phyloP scores from a whole-genome alignment of 2,329 filamentous ascomycete species.

The Myriangium duriaei region DNA sequence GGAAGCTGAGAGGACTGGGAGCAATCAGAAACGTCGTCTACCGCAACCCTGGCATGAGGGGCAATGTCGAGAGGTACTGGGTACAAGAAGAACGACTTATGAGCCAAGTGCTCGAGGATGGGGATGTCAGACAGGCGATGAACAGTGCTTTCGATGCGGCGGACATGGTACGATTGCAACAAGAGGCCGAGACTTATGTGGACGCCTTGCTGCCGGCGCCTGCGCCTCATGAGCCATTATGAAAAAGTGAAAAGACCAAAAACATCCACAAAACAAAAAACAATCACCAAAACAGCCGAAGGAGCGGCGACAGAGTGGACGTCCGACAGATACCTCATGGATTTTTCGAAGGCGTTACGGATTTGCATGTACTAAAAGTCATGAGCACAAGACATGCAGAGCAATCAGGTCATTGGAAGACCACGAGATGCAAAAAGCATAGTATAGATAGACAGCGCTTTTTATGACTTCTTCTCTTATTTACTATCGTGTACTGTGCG shows the following conservation, averaged over 20 bases:
- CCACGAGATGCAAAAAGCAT: no score
- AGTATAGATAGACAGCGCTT: no score
- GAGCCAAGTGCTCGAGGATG: constrained; percentile 65
- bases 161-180: constrained; percentile 47
- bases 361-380: no score
- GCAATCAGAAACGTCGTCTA: constrained; percentile 70
- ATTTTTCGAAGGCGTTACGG: no score
- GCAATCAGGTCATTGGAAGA: no score
- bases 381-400: no score
- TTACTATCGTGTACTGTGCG: no score
- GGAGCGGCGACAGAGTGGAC: no score
- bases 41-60: constrained; percentile 59
- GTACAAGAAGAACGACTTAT: constrained; percentile 59
- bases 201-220: constrained; percentile 12
- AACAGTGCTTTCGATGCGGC: constrained; percentile 54
- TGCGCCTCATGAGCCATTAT: neutral
- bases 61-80: constrained; percentile 63
- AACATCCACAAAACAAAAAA: neutral
- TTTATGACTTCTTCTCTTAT: no score
- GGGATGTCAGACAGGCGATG: constrained; percentile 59
- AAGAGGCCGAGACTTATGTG: constrained; percentile 51
- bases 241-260: neutral
- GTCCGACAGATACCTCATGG: no score
- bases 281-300: no score
- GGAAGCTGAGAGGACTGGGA: constrained; percentile 58